A percentile compares a stretch with the other conserved stretches of the same genome.
Conservation (phyloP, 2,329 filamentous ascomycete species). For the Aspergillus ibericus region DNA sequence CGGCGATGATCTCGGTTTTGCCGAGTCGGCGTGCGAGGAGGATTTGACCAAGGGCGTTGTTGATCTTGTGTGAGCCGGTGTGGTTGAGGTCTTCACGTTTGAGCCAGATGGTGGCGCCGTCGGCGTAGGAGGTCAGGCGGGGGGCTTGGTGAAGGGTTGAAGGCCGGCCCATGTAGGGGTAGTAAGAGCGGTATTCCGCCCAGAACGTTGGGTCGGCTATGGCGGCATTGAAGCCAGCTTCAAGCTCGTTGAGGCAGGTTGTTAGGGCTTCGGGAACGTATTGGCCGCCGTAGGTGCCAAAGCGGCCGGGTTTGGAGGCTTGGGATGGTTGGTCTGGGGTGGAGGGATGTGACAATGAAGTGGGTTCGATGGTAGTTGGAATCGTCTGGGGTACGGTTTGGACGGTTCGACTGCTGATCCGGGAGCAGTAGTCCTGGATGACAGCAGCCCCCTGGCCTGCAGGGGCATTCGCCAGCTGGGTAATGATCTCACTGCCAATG, state of each 20-base stretch:
- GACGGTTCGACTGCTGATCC: slow-evolving; percentile 56
- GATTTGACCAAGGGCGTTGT: slow-evolving; percentile 91
- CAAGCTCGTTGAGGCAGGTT: slow-evolving; percentile 85
- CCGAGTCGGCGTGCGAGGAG: slow-evolving; percentile 82
- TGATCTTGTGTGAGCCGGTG: slow-evolving; percentile 97
- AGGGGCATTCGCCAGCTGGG: slow-evolving; percentile 66
- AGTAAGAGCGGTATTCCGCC: slow-evolving; percentile 90
- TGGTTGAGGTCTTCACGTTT: slow-evolving; percentile 97
- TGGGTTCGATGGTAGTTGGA: neutral
- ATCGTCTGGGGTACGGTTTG: slow-evolving; percentile 22
- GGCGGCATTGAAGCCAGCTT: slow-evolving; percentile 82
- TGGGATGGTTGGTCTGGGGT: neutral
- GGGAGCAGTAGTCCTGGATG: slow-evolving; percentile 80
- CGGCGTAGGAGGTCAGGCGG: slow-evolving; percentile 78
- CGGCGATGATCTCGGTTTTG: slow-evolving; percentile 94
- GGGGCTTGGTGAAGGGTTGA: slow-evolving; percentile 84
- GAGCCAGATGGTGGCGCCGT: slow-evolving; percentile 92
- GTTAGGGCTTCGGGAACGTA: slow-evolving; percentile 96
- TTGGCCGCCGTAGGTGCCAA: slow-evolving; percentile 91
- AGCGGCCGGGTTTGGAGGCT: slow-evolving; percentile 37
- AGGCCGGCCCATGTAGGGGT: slow-evolving; percentile 89
- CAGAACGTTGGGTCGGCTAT: slow-evolving; percentile 85
- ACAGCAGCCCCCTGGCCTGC: slow-evolving; percentile 63
- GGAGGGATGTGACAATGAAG: neutral
- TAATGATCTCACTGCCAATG: slow-evolving; percentile 90